Evolutionary conservation across 2,329 filamentous ascomycete species (phyloP).

Genomic region (Sporothrix inflata): DNA sequence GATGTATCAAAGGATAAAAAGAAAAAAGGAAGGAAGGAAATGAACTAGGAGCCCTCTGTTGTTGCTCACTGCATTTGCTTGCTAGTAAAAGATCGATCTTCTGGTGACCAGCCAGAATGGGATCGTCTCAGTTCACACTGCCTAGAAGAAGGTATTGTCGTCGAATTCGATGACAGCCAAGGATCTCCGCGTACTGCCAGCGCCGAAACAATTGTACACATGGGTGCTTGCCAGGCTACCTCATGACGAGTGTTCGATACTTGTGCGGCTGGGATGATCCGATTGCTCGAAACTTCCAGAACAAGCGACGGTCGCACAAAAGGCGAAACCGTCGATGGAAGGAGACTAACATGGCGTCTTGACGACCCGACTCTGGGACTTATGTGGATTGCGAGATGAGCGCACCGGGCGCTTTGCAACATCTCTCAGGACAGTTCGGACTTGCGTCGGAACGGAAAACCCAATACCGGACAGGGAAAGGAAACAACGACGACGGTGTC

Average conservation of each 20-base stretch:
- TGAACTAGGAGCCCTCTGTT: constrained; percentile 33
- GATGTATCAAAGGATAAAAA: background rate
- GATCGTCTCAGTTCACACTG: constrained; percentile 30
- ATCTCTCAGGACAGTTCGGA: constrained; percentile 15
- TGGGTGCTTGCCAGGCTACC: constrained; percentile 59
- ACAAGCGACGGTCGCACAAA: constrained; percentile 1
- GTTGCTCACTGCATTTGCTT: constrained; percentile 59
- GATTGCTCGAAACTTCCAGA: constrained; percentile 60
- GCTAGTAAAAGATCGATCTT: constrained; percentile 38
- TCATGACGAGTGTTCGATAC: constrained; percentile 44
- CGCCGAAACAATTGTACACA: constrained; percentile 21
- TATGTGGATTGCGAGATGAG: constrained; percentile 27
- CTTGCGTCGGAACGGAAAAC: background rate
- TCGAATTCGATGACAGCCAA: constrained; percentile 27
- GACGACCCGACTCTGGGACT: constrained; percentile 31
- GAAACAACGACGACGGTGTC: constrained; percentile 36
- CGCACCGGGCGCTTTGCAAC: constrained; percentile 23
- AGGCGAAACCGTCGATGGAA: constrained; percentile 45
- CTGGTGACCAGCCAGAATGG: constrained; percentile 38
- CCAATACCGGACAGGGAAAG: constrained; percentile 32
- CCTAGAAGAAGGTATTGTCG: constrained; percentile 21
- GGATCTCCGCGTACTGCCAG: constrained; percentile 24
- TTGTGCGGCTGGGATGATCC: constrained; percentile 53
- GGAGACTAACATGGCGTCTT: constrained; percentile 43
- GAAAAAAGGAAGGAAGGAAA: constrained; percentile 3